Conservation (phyloP, 2,329 filamentous ascomycete species). For the Colletotrichum sublineola region DNA sequence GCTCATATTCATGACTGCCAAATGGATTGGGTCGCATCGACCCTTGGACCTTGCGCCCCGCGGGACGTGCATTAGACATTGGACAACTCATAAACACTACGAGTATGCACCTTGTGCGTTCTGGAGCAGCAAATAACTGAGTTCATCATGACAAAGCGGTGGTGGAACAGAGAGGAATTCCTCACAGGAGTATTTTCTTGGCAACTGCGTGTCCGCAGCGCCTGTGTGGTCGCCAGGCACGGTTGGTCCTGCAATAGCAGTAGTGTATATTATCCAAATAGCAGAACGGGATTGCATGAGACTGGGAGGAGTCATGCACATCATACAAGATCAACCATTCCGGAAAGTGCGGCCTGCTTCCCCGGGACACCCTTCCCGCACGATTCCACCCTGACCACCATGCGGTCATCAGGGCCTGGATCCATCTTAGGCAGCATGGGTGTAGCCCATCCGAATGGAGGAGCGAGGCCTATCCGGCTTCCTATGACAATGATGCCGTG, state of each 20-base stretch:
- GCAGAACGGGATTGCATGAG: slow-evolving; percentile 50
- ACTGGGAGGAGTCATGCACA: slow-evolving; percentile 50
- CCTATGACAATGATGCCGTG: slow-evolving; percentile 20
- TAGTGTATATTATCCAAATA: slow-evolving; percentile 46
- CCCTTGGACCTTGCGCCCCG: slow-evolving; percentile 40
- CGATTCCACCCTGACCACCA: slow-evolving; percentile 49
- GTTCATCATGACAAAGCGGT: slow-evolving; percentile 33
- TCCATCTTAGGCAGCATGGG: slow-evolving; percentile 46
- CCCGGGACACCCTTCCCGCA: slow-evolving; percentile 57
- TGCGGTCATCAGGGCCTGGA: slow-evolving; percentile 52
- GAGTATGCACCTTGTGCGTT: slow-evolving; percentile 39
- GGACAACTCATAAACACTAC: slow-evolving; percentile 42
- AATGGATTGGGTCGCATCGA: slow-evolving; percentile 39
- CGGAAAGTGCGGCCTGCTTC: slow-evolving; percentile 56
- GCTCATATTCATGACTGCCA: slow-evolving; percentile 33
- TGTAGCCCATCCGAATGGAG: slow-evolving; percentile 29
- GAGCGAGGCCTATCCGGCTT: slow-evolving; percentile 33
- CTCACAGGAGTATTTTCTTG: slow-evolving; percentile 33
- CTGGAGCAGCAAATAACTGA: slow-evolving; percentile 28
- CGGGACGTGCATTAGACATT: slow-evolving; percentile 43
- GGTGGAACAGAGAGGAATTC: slow-evolving; percentile 34
- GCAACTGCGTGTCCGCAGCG: slow-evolving; percentile 18
- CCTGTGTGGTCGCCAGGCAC: slow-evolving; percentile 26
- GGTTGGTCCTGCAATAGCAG: slow-evolving; percentile 37
- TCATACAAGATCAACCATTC: slow-evolving; percentile 54